These are phyloP conservation scores for Gleditsia sinensis DNA, from an alignment of 306 rosid species.

Conservation along the genomic window DNA sequence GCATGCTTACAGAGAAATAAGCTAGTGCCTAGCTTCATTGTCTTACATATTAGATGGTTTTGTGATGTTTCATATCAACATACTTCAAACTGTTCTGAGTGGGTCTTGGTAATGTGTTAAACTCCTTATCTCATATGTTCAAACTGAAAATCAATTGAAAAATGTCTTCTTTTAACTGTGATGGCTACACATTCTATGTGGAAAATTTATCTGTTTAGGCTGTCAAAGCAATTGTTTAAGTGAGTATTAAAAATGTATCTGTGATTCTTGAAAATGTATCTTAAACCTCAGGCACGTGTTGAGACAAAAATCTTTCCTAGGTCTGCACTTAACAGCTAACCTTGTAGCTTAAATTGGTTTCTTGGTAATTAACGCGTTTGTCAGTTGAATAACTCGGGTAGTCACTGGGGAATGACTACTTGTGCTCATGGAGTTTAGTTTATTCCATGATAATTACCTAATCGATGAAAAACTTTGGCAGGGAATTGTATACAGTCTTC, in stretches of 20 bases:
- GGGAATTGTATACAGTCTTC: conserved; percentile 91
- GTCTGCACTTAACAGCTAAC: background rate
- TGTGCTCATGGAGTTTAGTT: conserved; percentile 9
- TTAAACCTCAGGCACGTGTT: background rate
- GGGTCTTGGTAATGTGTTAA: background rate
- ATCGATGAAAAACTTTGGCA: conserved; percentile 35
- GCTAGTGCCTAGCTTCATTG: too few relatives aligned
- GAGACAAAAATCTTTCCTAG: background rate
- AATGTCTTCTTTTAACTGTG: background rate
- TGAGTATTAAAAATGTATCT: background rate
- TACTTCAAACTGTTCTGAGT: background rate
- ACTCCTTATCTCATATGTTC: background rate
- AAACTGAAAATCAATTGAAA: background rate
- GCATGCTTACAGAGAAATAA: too few relatives aligned
- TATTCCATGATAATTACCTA: conserved; percentile 4
- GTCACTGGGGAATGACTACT: background rate
- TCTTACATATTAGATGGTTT: too few relatives aligned
- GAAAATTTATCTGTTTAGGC: background rate
- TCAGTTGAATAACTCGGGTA: background rate
- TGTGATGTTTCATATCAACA: too few relatives aligned
- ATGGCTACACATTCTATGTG: background rate
- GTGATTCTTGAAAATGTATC: background rate
- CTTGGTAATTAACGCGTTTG: background rate
- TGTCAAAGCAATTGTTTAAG: background rate
- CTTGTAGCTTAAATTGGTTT: background rate